Conservation (phyloP, 2,329 filamentous ascomycete genomes). For the Alternaria incomplexa region DNA sequence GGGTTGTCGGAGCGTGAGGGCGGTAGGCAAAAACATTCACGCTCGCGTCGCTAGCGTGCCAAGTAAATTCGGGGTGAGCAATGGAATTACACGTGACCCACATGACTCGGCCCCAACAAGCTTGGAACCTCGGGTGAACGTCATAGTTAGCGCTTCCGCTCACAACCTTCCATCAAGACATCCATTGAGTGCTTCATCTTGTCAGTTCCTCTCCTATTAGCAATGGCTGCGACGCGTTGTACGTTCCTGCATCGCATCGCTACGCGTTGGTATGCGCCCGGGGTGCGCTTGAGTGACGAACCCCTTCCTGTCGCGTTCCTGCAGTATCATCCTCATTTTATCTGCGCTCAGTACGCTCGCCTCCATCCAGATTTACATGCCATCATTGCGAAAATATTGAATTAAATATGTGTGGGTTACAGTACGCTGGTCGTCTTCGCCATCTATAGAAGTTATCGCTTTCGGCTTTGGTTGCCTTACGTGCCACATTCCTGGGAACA, state of each 20-base stretch:
- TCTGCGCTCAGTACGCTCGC: background rate
- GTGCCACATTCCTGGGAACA: background rate
- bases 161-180: background rate
- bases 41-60: conserved; percentile 45
- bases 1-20: conserved; percentile 32
- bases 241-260: background rate
- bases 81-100: conserved; percentile 33
- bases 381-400: background rate
- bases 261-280: background rate
- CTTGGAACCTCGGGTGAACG: conserved; percentile 10
- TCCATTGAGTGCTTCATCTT: background rate
- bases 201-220: background rate
- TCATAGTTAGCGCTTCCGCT: conserved; percentile 8
- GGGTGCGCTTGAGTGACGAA: background rate
- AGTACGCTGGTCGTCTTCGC: background rate
- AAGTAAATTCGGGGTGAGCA: conserved; percentile 22
- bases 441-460: background rate
- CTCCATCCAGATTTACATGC: background rate
- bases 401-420: background rate
- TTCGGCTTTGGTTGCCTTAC: background rate
- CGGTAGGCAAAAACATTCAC: conserved; percentile 49
- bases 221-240: background rate
- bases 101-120: conserved; percentile 13
- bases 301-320: background rate
- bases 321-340: background rate